Evolutionary conservation across 768 basidiomycete species (phyloP).

Genomic region (Lyophyllum semitale): DNA sequence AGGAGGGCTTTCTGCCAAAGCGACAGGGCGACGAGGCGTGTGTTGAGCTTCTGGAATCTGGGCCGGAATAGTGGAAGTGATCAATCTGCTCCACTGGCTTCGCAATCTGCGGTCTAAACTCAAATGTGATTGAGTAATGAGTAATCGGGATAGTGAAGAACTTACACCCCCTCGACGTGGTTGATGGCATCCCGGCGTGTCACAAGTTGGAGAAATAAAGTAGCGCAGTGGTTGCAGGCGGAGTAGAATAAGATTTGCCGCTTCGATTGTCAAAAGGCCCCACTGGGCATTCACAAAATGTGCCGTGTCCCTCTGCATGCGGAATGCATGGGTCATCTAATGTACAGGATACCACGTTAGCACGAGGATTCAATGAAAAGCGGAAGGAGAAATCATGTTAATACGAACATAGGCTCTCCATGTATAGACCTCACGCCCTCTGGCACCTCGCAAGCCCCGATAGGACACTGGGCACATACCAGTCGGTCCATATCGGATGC

Average conservation of each 20-base stretch:
- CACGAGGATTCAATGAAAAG: neutral
- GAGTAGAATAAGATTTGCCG: conserved; percentile 18
- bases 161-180: neutral
- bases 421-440: neutral
- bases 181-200: neutral
- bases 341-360: too few species aligned
- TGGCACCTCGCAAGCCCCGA: neutral
- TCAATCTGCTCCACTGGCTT: neutral
- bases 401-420: neutral
- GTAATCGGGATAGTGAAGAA: too few species aligned
- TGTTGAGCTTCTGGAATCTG: neutral
- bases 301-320: neutral
- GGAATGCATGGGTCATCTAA: neutral
- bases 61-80: neutral
- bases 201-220: conserved; percentile 9
- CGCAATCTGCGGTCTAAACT: neutral
- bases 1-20: neutral
- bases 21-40: neutral
- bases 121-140: too few species aligned
- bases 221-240: conserved; percentile 24
- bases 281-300: conserved; percentile 11
- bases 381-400: too few species aligned
- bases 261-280: conserved; percentile 21
- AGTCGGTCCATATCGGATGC: neutral
- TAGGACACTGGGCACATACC: neutral